Percentiles rank a stretch among this genome's conserved stretches.
phyloP scores from a whole-genome alignment of 2,329 filamentous ascomycete genomes.

The Microascus cirrosus region DNA sequence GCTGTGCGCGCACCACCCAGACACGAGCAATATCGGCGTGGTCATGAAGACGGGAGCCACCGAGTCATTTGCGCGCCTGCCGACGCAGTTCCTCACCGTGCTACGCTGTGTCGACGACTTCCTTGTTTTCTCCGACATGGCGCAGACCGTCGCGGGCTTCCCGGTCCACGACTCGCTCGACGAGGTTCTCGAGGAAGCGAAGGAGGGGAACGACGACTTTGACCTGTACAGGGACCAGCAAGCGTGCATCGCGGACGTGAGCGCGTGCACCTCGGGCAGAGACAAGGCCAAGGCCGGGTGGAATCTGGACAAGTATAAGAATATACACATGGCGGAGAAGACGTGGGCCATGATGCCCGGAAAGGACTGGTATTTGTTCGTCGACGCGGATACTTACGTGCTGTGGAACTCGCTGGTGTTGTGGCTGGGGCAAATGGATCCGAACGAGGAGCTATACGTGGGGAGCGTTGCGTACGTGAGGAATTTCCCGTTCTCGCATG shows the following conservation, averaged over 20 bases:
- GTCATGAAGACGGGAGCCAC: constrained; percentile 48
- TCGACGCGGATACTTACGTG: constrained; percentile 48
- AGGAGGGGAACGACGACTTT: constrained; percentile 36
- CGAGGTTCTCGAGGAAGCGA: constrained; percentile 27
- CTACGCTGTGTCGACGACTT: constrained; percentile 37
- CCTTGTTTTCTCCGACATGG: constrained; percentile 48
- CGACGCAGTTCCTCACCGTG: constrained; percentile 41
- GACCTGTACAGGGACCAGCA: constrained; percentile 33
- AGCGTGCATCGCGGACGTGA: constrained; percentile 30
- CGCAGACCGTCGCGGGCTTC: constrained; percentile 31
- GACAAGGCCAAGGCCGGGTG: constrained; percentile 26
- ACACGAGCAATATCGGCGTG: constrained; percentile 33
- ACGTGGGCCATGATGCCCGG: constrained; percentile 35
- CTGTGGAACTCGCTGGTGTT: constrained; percentile 38
- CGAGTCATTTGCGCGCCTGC: constrained; percentile 38
- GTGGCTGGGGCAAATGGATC: constrained; percentile 33
- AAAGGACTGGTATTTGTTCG: constrained; percentile 48
- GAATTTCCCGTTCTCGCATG: constrained; percentile 37
- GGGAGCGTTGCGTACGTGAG: constrained; percentile 34
- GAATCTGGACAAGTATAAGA: constrained; percentile 52
- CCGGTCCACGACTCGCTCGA: constrained; percentile 34
- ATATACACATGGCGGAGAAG: constrained; percentile 47
- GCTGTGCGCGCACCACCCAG: constrained; percentile 26
- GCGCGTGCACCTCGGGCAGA: constrained; percentile 26
- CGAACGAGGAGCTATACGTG: constrained; percentile 31